A percentile compares a stretch with the other conserved stretches of the same genome.
Conservation (phyloP, 345 rosid genomes). For the Eucalyptus grandis region DNA sequence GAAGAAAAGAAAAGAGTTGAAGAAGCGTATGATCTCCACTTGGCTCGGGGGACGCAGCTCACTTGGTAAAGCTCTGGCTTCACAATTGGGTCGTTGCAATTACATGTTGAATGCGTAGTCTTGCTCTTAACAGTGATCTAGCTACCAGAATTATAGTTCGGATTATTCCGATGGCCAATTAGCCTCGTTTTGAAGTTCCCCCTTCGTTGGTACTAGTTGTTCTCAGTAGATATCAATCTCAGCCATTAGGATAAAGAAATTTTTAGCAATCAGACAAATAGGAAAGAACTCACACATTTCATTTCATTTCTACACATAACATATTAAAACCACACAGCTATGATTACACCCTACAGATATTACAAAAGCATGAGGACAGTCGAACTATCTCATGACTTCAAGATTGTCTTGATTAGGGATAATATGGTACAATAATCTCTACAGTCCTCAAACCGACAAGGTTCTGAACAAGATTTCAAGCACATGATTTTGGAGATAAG, state of each 20-base stretch:
- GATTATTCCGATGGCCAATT: neutral
- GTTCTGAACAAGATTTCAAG: neutral
- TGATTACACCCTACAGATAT: neutral
- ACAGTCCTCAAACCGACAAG: neutral
- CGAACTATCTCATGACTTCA: neutral
- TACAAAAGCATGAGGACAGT: neutral
- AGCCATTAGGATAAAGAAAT: neutral
- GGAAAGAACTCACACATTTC: neutral
- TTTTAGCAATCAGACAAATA: neutral
- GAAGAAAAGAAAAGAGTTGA: accelerated
- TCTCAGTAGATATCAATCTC: neutral
- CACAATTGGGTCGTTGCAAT: neutral
- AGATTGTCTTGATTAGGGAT: neutral
- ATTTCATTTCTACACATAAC: neutral
- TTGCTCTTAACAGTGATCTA: neutral
- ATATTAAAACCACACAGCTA: neutral
- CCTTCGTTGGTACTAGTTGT: neutral
- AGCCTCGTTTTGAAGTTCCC: neutral
- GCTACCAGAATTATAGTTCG: neutral
- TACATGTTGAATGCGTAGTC: neutral
- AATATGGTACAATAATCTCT: neutral
- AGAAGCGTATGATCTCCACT: neutral
- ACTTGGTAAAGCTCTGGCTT: neutral
- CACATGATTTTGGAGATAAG: neutral
- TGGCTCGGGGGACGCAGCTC: neutral